phyloP scores from a whole-genome alignment of 2,329 filamentous ascomycete genomes.

The Trichoderma gracile region DNA sequence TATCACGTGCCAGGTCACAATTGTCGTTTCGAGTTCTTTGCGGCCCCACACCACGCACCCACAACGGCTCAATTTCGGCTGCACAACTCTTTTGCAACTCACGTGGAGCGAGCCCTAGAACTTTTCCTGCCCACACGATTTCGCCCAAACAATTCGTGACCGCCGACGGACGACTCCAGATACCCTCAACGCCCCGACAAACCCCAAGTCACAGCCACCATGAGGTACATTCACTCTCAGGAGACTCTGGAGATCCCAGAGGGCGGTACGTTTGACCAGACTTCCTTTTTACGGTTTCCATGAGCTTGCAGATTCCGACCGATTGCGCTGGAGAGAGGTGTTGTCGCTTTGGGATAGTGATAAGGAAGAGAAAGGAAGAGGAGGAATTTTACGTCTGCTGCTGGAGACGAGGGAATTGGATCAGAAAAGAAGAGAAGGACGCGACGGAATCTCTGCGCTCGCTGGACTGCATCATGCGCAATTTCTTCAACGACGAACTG shows the following conservation, averaged over 20 bases:
- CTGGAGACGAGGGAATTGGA: background rate
- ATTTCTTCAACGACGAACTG: background rate
- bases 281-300: constrained; percentile 9
- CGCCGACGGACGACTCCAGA: constrained; percentile 40
- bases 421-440: background rate
- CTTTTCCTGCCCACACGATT: constrained; percentile 49
- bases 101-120: constrained; percentile 48
- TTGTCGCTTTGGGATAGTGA: background rate
- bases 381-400: background rate
- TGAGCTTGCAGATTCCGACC: constrained; percentile 5
- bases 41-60: background rate
- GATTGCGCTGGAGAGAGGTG: constrained; percentile 13
- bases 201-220: constrained; percentile 66
- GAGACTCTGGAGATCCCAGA: constrained; percentile 95
- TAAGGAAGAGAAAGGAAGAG: background rate
- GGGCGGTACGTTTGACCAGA: constrained; percentile 71
- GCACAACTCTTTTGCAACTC: constrained; percentile 34
- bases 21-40: background rate
- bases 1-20: constrained; percentile 27
- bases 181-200: constrained; percentile 47
- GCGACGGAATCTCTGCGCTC: background rate
- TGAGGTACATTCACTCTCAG: constrained; percentile 99
- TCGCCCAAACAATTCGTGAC: constrained; percentile 43
- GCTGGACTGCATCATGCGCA: background rate
- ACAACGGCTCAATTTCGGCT: constrained; percentile 34